Base-by-base conservation (phyloP, 2,329 filamentous ascomycete genomes). In the Talaromyces amestolkiae region DNA sequence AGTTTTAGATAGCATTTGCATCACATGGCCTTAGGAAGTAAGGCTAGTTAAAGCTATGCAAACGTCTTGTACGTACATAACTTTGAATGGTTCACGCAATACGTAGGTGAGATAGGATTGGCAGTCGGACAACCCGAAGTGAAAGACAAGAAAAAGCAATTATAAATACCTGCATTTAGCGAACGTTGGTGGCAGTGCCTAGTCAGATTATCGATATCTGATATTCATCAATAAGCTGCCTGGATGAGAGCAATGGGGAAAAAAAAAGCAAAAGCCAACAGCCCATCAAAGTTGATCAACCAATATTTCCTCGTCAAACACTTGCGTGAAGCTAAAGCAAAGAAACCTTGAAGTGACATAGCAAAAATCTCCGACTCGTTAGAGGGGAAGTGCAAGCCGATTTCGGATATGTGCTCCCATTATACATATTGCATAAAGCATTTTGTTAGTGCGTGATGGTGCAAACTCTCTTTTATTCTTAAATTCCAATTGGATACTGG, bases 291-390 rank as follows among this genome's bases (percentile, higher is more conserved):
- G 11, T 22, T 56, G 33, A 15, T 37, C 53, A 17, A 56, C 33
- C 33, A 37, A 17, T 24, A 22, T 37, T 10, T 19, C 19, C 53
- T 56, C 51, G 17, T 13, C 4, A 35, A 37, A 19, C 31, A 19
- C 31, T 37, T 37, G n/a, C 17, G 10, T n/a, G 51, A 54, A 37
- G 31, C 17, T 54, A 37, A 22, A 39, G 33, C 33, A 15, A 56
- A 9, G 31, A 27, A 51, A 39, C 51, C 9, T n/a, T 54, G 17
- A 35, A 37, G 17, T 54, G 17, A 54, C 33, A 37, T 37, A 22
- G n/a, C 53, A 56, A 37, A 56, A 56, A 56, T 56, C 33, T 56
- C 53, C 33, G 53, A 56, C 53, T 56, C 53, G n/a, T 56, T 24
- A 24, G 19, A 39, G 33, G 53, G 33, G 33, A 56, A 56, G 19